A percentile compares a stretch with the other conserved stretches of the same genome.
These are phyloP conservation scores for Triticum timopheevii DNA, from an alignment of 176 grass and related monocot genomes.

Conservation along the genomic window DNA sequence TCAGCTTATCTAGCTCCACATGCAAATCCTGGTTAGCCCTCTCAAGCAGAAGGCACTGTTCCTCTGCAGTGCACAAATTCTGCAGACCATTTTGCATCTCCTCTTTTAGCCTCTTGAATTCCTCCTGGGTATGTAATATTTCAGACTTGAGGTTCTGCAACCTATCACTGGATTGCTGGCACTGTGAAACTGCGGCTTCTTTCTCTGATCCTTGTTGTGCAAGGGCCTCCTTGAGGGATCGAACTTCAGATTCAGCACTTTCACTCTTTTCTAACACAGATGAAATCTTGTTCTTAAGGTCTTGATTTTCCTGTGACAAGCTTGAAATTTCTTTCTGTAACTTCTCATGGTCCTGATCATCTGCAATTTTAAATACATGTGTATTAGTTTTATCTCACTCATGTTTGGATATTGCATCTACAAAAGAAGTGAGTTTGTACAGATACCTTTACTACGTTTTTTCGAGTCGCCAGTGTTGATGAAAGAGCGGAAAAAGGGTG, in stretches of 20 bases:
- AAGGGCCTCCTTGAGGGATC: slow-evolving; percentile 51
- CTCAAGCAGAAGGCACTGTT: slow-evolving; percentile 59
- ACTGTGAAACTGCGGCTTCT: slow-evolving; percentile 57
- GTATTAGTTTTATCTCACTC: slow-evolving; percentile 18
- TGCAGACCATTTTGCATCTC: slow-evolving; percentile 64
- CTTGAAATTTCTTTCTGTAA: slow-evolving; percentile 80
- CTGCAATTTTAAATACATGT: slow-evolving; percentile 22
- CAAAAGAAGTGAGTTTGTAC: slow-evolving; percentile 15
- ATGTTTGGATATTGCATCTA: neutral
- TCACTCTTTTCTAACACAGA: slow-evolving; percentile 58
- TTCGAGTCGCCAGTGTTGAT: slow-evolving; percentile 52
- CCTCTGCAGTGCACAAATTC: slow-evolving; percentile 51
- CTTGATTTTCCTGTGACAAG: slow-evolving; percentile 81
- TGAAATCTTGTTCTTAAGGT: slow-evolving; percentile 68
- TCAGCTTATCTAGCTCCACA: slow-evolving; percentile 69
- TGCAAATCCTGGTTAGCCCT: slow-evolving; percentile 60
- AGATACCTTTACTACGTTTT: slow-evolving; percentile 50
- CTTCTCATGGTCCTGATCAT: slow-evolving; percentile 60
- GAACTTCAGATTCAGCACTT: slow-evolving; percentile 58
- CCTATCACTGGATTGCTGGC: slow-evolving; percentile 60
- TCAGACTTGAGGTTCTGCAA: slow-evolving; percentile 62
- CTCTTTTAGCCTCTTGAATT: slow-evolving; percentile 75
- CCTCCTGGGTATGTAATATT: slow-evolving; percentile 77
- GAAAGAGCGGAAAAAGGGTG: slow-evolving; percentile 55
- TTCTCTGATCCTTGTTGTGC: slow-evolving; percentile 63